Conservation (phyloP, 768 basidiomycete species). For the Russula sp. region DNA sequence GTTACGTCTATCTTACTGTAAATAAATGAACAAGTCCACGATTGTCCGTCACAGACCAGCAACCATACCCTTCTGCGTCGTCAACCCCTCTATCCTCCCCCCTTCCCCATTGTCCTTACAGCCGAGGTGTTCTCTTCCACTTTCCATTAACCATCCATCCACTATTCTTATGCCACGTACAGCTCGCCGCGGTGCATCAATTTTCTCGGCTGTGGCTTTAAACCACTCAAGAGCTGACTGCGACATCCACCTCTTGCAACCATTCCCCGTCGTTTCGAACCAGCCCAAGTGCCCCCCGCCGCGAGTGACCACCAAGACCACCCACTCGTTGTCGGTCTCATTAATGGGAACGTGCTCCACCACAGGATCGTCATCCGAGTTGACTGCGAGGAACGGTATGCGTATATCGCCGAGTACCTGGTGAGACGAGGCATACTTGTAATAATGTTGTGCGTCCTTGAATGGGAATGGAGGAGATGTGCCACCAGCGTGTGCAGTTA, state of each 20-base stretch:
- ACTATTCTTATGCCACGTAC: constrained; percentile 45
- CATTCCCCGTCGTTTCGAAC: constrained; percentile 52
- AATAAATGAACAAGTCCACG: constrained; percentile 1
- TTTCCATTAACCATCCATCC: constrained; percentile 54
- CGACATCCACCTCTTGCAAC: constrained; percentile 59
- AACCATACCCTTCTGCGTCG: constrained; percentile 2
- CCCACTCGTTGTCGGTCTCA: constrained; percentile 49
- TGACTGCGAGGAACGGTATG: constrained; percentile 75
- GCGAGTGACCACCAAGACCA: constrained; percentile 62
- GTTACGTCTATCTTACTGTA: background rate
- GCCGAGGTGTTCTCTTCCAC: constrained; percentile 55
- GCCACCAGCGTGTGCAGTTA: constrained; percentile 68
- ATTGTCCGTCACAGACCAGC: constrained; percentile 12
- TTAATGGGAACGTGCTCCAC: constrained; percentile 62
- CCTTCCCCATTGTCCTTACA: constrained; percentile 57
- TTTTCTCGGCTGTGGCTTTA: constrained; percentile 52
- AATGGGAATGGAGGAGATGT: constrained; percentile 51
- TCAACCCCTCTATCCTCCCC: constrained; percentile 32
- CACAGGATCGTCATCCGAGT: constrained; percentile 82
- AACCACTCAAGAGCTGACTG: constrained; percentile 77
- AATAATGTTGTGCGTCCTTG: constrained; percentile 47
- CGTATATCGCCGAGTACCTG: constrained; percentile 55
- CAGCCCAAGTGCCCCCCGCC: constrained; percentile 85
- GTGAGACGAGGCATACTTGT: constrained; percentile 58
- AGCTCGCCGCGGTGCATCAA: constrained; percentile 41